A percentile compares a stretch with the other conserved stretches of the same genome.
These are phyloP conservation scores for Funneliformis geosporum DNA, from an alignment of 192 early-diverging fungal genomes.

Conservation along the genomic window DNA sequence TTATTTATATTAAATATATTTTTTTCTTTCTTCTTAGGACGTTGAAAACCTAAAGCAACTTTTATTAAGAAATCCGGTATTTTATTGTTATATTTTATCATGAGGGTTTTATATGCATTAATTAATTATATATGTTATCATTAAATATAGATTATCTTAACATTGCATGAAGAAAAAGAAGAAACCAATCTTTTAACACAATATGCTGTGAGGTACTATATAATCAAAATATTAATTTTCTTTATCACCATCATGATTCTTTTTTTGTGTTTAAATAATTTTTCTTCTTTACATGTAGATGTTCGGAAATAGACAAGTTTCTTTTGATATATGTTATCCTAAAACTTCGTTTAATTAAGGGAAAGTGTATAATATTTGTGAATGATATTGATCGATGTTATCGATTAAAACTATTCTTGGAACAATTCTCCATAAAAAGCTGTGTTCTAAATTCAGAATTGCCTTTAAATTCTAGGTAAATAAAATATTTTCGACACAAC, in stretches of 20 bases:
- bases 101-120: too few species aligned
- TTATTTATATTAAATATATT: not conserved
- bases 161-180: slow-evolving; percentile 76
- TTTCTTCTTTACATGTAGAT: slow-evolving; percentile 39
- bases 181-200: slow-evolving; percentile 71
- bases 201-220: slow-evolving; percentile 63
- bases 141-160: slow-evolving; percentile 71
- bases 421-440: slow-evolving; percentile 91
- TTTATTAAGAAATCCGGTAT: slow-evolving; percentile 66
- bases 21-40: slow-evolving; percentile 51
- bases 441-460: slow-evolving; percentile 95
- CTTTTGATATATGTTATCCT: slow-evolving; percentile 85
- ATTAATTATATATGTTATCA: not conserved
- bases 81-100: not conserved
- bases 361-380: slow-evolving; percentile 94
- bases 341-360: slow-evolving; percentile 86
- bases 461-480: slow-evolving; percentile 74
- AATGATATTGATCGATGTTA: slow-evolving; percentile 95
- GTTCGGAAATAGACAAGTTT: slow-evolving; percentile 85
- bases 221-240: not conserved
- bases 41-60: slow-evolving; percentile 84
- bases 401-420: slow-evolving; percentile 88
- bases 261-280: too few species aligned
- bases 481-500: not conserved
- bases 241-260: not conserved